Conservation (phyloP, 1,284 basidiomycete genomes). For the Naganishia albida region DNA sequence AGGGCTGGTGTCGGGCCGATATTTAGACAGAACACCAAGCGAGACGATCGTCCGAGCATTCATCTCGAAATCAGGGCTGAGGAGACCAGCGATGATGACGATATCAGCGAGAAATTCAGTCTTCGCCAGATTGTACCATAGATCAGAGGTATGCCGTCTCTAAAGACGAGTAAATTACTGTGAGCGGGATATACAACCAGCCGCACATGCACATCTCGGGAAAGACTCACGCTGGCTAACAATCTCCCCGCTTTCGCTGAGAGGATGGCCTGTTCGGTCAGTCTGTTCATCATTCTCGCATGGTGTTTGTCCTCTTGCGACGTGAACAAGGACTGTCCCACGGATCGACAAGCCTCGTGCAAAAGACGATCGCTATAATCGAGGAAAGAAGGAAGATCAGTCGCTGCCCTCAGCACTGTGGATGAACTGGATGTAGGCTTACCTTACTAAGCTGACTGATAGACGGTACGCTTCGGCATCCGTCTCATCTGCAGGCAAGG, state of each 20-base stretch:
- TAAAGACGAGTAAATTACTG: neutral
- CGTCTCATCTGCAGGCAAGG: neutral
- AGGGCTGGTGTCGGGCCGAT: conserved; percentile 3
- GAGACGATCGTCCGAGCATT: conserved; percentile 16
- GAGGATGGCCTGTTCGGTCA: conserved; percentile 17
- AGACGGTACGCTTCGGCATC: conserved; percentile 8
- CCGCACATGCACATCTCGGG: too few relatives aligned
- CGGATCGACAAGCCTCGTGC: conserved; percentile 22
- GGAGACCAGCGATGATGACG: conserved; percentile 7
- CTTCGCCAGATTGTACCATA: conserved; percentile 20
- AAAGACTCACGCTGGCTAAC: conserved; percentile 14
- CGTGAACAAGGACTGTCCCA: conserved; percentile 15
- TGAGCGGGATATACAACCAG: neutral
- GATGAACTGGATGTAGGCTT: neutral
- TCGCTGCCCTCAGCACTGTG: too few relatives aligned
- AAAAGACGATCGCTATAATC: conserved; percentile 4
- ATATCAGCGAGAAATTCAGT: conserved; percentile 23
- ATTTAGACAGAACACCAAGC: conserved; percentile 6
- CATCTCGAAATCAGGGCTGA: conserved; percentile 25
- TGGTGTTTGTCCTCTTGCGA: conserved; percentile 15
- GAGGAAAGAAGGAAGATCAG: neutral
- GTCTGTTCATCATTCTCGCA: conserved; percentile 14
- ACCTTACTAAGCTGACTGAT: conserved; percentile 24
- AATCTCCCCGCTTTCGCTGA: conserved; percentile 20
- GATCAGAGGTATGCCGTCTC: conserved; percentile 17